Base-by-base conservation (phyloP, 169 alveolate genomes). In the Plasmodium adleri region DNA sequence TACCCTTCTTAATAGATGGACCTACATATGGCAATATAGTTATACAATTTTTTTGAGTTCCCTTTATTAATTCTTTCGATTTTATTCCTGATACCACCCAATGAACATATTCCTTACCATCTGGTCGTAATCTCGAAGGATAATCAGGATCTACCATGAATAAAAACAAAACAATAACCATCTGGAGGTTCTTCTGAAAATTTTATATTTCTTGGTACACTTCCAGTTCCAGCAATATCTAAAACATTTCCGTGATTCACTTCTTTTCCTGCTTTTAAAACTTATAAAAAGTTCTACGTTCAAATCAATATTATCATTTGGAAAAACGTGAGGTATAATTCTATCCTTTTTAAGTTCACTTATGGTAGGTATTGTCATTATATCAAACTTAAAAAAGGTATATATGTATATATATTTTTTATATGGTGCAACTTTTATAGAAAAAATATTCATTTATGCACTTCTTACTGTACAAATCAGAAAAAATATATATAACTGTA, bases 101-200 rank as follows among this genome's bases (percentile, higher is more conserved):
- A 47, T 83, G 91, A 1, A 68, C 66, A 54, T 83, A 83, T 52
- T 83, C 91, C 9, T 54, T 83, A 56, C 91, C 91, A 45, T 83
- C 91, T 12, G 91, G 91, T 83, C 73, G 52, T 83, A 63, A 68
- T 70, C 91, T 54, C 3, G 91, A 83, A 24, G 91, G 91, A 62
- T 45, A 83, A 50, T 83, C 91, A 12, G 91, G 86, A 12, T 83
- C 91, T 13, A 83, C 58, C 91, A 83, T 83, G 45, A 83, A 67
- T 28, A 83, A 83, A n/a, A 83, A 83, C 62, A 68, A 45, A 83
- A 60, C 91, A 83, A 24, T 68, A 83, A 70, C 78, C 80, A 54
- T 83, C 91, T 68, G 91, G 91, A 32, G 91, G 91, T 28, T 26
- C 74, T 59, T 83, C 86, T 52, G 91, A 83, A 83, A 83, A 83